Base-by-base conservation (phyloP, 192 early-diverging fungal species). In the Coemansia umbellata region DNA sequence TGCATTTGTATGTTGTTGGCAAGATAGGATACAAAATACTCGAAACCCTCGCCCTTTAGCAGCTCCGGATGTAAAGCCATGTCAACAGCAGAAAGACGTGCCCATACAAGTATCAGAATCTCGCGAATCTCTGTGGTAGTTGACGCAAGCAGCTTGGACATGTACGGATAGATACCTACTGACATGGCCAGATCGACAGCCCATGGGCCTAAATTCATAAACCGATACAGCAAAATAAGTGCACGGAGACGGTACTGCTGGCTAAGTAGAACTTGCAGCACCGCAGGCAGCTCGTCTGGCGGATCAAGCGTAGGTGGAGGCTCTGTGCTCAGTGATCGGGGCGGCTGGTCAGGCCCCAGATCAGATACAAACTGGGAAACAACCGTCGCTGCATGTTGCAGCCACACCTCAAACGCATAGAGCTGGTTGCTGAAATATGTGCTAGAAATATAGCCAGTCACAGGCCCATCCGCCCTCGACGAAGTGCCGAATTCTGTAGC, bases 101-200 rank as follows among this genome's bases (percentile, higher is more conserved):
- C 89, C 94, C 96, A 99, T 47, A 99, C 96, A 52, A 97, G 92
- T 4, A 95, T 92, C 19, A 99, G 80, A 10, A 95, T 91, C 30
- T 93, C 92, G 58, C 92, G 90, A 30, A 97, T 80, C 65, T 99
- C 95, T 0, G 87, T 80, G 0, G 95, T 93, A 33, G 92, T 92
- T 60, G 86, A 88, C 50, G 90, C 92, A 43, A 99, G 81, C 19
- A 99, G 83, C 60, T 96, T 97, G 19, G 95, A 81, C 13, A 97
- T 91, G 59, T 99, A 99, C 5, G 96, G 96, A 61, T 91, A 95
- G 39, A 99, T 99, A 13, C 94, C 94, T 2, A 99, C 93, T 0
- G 87, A 86, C 45, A 97, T 77, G 5, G 94, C 94, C 50, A 90
- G 83, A 64, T 94, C 85, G 30, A 99, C 94, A 15, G 93, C 92